Conservation (phyloP, 306 rosid genomes). For the Trifolium dubium region DNA sequence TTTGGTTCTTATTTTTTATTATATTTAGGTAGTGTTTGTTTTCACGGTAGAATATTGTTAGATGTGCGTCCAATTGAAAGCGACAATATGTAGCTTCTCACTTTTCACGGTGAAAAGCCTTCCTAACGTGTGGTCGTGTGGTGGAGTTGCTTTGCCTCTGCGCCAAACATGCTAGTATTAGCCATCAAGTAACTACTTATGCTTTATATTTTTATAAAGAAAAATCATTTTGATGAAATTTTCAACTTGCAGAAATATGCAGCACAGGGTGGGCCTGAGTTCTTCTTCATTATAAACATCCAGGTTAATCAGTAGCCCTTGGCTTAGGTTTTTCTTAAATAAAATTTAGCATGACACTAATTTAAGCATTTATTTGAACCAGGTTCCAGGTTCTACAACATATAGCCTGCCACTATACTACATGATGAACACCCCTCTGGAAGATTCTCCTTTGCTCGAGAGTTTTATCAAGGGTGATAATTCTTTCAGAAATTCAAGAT, state of each 20-base stretch:
- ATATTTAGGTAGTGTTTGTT: neutral
- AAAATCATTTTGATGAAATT: slow-evolving; percentile 33
- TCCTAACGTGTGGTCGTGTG: no score
- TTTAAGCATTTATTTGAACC: slow-evolving; percentile 35
- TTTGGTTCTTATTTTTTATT: slow-evolving; percentile 37
- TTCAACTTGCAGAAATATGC: slow-evolving; percentile 73
- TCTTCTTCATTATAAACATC: slow-evolving; percentile 86
- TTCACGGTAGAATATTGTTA: no score
- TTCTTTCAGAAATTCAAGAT: slow-evolving; percentile 84
- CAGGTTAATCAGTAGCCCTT: slow-evolving; percentile 56
- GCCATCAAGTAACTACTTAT: slow-evolving; percentile 33
- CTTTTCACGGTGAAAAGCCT: no score
- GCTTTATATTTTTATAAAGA: slow-evolving; percentile 23
- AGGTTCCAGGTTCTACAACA: slow-evolving; percentile 86
- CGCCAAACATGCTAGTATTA: neutral
- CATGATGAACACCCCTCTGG: slow-evolving; percentile 79
- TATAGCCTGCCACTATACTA: slow-evolving; percentile 82
- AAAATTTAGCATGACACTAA: slow-evolving; percentile 20
- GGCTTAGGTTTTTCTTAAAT: slow-evolving; percentile 25
- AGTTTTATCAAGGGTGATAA: slow-evolving; percentile 84
- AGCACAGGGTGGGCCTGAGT: slow-evolving; percentile 75
- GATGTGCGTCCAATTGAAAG: no score
- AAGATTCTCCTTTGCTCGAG: slow-evolving; percentile 70
- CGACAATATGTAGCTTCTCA: no score
- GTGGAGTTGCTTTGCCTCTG: no score